Conservation (phyloP, 768 basidiomycete species). For the Pisolithus tinctorius region DNA sequence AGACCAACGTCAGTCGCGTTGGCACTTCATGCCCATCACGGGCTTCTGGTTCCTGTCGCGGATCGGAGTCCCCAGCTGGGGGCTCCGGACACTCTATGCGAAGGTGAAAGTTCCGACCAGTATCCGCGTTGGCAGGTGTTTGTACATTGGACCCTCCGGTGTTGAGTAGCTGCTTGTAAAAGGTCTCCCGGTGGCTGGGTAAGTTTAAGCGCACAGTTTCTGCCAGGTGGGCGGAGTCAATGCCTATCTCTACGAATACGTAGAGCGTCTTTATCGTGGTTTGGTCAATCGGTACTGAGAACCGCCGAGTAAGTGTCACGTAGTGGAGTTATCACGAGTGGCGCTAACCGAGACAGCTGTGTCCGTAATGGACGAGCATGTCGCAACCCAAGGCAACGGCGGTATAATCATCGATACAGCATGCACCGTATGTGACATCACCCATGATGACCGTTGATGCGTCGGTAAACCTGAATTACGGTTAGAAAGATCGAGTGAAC, state of each 20-base stretch:
- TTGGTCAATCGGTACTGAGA: slow-evolving; percentile 86
- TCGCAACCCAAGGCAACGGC: slow-evolving; percentile 94
- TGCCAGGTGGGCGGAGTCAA: slow-evolving; percentile 78
- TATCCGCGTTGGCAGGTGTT: slow-evolving; percentile 42
- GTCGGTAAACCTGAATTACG: slow-evolving; percentile 57
- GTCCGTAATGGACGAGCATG: slow-evolving; percentile 97
- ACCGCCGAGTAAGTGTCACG: slow-evolving; percentile 3
- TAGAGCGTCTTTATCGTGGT: slow-evolving; percentile 94
- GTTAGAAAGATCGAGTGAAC: slow-evolving; percentile 4
- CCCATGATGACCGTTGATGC: slow-evolving; percentile 91
- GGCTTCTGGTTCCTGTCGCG: slow-evolving; percentile 10
- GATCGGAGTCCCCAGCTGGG: not conserved
- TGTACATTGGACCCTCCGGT: slow-evolving; percentile 40
- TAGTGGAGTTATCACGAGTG: not conserved
- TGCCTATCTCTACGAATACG: slow-evolving; percentile 94
- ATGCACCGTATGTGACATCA: slow-evolving; percentile 98
- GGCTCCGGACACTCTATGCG: slow-evolving; percentile 47
- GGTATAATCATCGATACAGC: slow-evolving; percentile 97
- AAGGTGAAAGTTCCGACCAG: slow-evolving; percentile 39
- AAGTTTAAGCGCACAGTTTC: slow-evolving; percentile 88
- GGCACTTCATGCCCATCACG: slow-evolving; percentile 17
- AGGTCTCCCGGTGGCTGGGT: slow-evolving; percentile 63
- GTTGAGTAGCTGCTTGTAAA: slow-evolving; percentile 58
- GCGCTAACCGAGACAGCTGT: slow-evolving; percentile 84
- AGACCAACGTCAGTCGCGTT: slow-evolving; percentile 85